A percentile compares a stretch with the other conserved stretches of the same genome.
phyloP scores from a whole-genome alignment of 192 early-diverging fungal species.

The Gaertneriomyces sp. region DNA sequence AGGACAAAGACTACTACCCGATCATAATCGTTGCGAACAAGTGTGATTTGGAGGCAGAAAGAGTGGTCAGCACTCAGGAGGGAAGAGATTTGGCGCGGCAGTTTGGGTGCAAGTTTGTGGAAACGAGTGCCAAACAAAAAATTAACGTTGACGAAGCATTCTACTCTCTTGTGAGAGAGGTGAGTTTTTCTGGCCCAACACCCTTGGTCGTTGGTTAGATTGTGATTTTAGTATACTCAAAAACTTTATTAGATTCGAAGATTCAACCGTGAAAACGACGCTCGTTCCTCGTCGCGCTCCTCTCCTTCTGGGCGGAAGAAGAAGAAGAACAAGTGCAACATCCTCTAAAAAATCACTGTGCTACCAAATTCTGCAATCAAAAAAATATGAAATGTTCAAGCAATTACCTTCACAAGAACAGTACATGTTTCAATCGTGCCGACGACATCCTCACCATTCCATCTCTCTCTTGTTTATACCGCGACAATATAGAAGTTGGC shows the following conservation, averaged over 20 bases:
- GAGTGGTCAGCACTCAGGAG: conserved; percentile 59
- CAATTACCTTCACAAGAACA: too few relatives aligned
- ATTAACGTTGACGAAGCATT: conserved; percentile 93
- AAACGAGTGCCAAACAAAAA: conserved; percentile 83
- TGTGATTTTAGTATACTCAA: neutral
- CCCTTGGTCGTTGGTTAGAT: neutral
- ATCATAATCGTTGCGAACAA: conserved; percentile 88
- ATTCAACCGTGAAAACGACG: conserved; percentile 16
- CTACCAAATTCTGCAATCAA: too few relatives aligned
- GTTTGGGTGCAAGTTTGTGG: conserved; percentile 78
- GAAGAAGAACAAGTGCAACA: conserved; percentile 31
- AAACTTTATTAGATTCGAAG: conserved; percentile 6
- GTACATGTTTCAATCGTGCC: too few relatives aligned
- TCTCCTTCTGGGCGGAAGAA: conserved; percentile 20
- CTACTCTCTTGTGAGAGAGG: conserved; percentile 67
- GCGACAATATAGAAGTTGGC: too few relatives aligned
- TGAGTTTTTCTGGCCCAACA: neutral
- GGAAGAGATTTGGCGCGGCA: conserved; percentile 73
- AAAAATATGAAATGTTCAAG: too few relatives aligned
- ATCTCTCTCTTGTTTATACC: too few relatives aligned
- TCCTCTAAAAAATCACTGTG: conserved; percentile 14
- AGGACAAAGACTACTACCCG: conserved; percentile 71
- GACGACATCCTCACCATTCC: too few relatives aligned
- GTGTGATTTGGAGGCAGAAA: conserved; percentile 72
- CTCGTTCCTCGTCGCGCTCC: neutral